A percentile compares a stretch with the other conserved stretches of the same genome.
Evolutionary conservation across 2,329 filamentous ascomycete genomes (phyloP).

Genomic region (Pestalotiopsis sp.): DNA sequence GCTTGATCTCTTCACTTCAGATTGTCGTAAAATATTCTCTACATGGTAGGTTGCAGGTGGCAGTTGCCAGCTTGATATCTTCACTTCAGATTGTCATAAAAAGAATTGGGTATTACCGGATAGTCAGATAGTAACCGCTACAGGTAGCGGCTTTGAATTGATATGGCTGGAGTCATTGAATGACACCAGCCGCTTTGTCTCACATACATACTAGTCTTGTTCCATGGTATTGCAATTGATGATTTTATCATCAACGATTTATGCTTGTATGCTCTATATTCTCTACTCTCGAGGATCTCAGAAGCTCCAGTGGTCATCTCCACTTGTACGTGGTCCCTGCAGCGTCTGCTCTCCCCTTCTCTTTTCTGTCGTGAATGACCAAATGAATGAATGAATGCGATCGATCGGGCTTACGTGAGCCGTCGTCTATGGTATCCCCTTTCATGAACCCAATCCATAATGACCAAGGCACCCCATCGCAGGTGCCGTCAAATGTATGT

Average conservation of each 20-base stretch:
- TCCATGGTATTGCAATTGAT: not conserved
- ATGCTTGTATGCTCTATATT: not conserved
- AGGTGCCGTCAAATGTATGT: not conserved
- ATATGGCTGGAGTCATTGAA: not conserved
- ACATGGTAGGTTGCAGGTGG: too few relatives aligned
- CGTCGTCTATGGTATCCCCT: slow-evolving; percentile 2
- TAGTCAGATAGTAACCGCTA: not conserved
- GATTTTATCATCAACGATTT: not conserved
- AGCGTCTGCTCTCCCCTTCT: not conserved
- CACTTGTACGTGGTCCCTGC: not conserved
- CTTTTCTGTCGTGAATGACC: not conserved
- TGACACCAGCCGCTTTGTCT: not conserved
- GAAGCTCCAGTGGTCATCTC: not conserved
- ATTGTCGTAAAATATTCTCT: too few relatives aligned
- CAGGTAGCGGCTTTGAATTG: too few relatives aligned
- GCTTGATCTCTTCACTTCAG: too few relatives aligned
- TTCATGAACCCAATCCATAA: not conserved
- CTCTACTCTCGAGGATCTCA: not conserved
- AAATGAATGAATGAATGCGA: not conserved
- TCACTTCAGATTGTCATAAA: too few relatives aligned
- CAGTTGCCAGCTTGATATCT: too few relatives aligned
- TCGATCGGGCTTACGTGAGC: not conserved
- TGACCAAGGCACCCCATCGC: not conserved
- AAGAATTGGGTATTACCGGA: too few relatives aligned
- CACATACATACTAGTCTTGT: not conserved